phyloP scores from a whole-genome alignment of 305 asterid species.

The Nicotiana rustica region DNA sequence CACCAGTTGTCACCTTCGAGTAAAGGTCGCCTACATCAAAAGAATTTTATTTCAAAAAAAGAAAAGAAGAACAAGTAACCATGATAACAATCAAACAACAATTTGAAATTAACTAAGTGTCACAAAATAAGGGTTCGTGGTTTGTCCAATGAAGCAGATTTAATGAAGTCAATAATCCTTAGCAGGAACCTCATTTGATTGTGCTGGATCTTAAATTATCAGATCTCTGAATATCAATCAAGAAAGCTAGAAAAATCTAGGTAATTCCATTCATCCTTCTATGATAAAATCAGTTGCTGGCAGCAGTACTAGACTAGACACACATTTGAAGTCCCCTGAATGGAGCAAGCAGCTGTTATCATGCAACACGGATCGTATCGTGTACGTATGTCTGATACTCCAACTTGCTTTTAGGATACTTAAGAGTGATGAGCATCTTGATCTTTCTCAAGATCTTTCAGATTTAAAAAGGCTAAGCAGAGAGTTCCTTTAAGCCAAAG shows the following conservation, averaged over 20 bases:
- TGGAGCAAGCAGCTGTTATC: background rate
- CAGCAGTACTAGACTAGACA: background rate
- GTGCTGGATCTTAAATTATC: slow-evolving; percentile 7
- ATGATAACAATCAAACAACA: slow-evolving; percentile 1
- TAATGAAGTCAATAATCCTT: slow-evolving; percentile 3
- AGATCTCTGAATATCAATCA: background rate
- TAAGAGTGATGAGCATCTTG: slow-evolving; percentile 15
- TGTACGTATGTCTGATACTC: background rate
- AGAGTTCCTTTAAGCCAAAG: slow-evolving; percentile 18
- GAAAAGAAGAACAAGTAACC: background rate
- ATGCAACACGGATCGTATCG: background rate
- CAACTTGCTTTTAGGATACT: slow-evolving; percentile 10
- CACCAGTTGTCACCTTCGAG: slow-evolving; percentile 51
- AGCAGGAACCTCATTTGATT: slow-evolving; percentile 8
- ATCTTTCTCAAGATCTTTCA: slow-evolving; percentile 27
- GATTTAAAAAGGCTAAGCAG: slow-evolving; percentile 15
- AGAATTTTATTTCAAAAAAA: background rate
- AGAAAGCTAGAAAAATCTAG: slow-evolving; percentile 5
- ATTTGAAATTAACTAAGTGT: background rate
- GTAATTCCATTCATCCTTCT: slow-evolving; percentile 19
- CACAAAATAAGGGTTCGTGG: background rate
- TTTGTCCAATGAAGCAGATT: slow-evolving; percentile 13
- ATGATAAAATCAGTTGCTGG: slow-evolving; percentile 9
- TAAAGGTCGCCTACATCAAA: slow-evolving; percentile 37
- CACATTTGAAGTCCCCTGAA: slow-evolving; percentile 24